Conservation (phyloP, 495 filamentous ascomycete genomes). For the Penicillium taxi region DNA sequence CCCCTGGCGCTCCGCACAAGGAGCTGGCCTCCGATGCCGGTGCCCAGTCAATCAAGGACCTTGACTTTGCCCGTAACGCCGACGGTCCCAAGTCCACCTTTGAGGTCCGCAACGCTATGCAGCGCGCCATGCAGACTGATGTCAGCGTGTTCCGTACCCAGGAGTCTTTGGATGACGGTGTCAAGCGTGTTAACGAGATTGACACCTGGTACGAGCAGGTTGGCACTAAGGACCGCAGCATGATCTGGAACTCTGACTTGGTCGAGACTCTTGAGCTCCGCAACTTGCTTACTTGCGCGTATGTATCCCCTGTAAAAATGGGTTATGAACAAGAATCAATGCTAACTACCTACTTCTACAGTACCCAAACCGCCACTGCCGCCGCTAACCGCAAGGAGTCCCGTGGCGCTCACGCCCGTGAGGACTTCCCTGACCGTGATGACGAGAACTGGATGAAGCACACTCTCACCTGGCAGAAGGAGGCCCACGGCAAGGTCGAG, state of each 20-base stretch:
- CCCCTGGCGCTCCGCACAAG: conserved; percentile 67
- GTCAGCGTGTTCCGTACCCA: conserved; percentile 96
- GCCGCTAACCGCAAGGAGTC: conserved; percentile 90
- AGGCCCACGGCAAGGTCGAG: conserved; percentile 70
- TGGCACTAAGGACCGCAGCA: conserved; percentile 92
- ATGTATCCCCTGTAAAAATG: conserved; percentile 38
- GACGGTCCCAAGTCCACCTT: conserved; percentile 77
- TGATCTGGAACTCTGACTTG: conserved; percentile 99
- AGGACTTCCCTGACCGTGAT: conserved; percentile 90
- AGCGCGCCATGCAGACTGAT: conserved; percentile 96
- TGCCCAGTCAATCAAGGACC: conserved; percentile 73
- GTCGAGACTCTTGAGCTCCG: conserved; percentile 91
- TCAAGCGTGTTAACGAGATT: conserved; percentile 67
- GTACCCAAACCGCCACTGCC: conserved; percentile 75
- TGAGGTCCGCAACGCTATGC: conserved; percentile 87
- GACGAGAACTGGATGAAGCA: conserved; percentile 99
- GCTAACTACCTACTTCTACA: conserved; percentile 15
- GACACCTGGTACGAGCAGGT: conserved; percentile 74
- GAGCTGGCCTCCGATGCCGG: conserved; percentile 74
- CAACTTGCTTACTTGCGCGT: conserved; percentile 92
- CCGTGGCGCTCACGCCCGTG: conserved; percentile 87
- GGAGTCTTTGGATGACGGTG: conserved; percentile 79
- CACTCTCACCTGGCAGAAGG: conserved; percentile 87
- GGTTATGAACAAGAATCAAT: background rate
- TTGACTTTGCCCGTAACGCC: conserved; percentile 78